Evolutionary conservation across 129 eudicot species (phyloP), one percentile per base, ranked within the genome.

Genomic region (Pulicaria dysenterica): DNA sequence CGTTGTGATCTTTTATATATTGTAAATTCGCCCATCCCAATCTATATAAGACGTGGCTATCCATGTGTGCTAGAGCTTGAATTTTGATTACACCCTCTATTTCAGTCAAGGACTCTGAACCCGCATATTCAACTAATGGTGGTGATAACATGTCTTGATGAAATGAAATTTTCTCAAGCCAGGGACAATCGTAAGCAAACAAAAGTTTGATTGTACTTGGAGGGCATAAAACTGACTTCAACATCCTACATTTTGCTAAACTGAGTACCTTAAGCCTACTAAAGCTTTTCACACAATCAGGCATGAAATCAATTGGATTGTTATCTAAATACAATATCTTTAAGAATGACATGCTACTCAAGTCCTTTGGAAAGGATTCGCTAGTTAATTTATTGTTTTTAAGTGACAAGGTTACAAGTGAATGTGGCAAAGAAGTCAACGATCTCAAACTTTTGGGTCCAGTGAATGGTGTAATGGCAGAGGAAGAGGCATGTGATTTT

Each of bases 221-320:
- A 19, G 58, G 44, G 50, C 64, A 36, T 40, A 36, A 4, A 9
- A 73, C 53, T 6, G 78, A 48, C 39, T 73, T 54, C 16, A 62
- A 40, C 51, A 12, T 7, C 10, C 14, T 12, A 31, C 79, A 74
- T 19, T 1, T 0, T 4, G 7, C 13, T 3, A 74, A 39, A 7
- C 9, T 31, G 6, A 68, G 60, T 1, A 5, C 5, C 46, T 69
- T 7, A 34, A 78, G 77, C 19, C 7, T 63, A 4, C 49, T 12
- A 51, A 70, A 73, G 19, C 36, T 24, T 42, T 50, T 72, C n/a
- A 70, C 9, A 13, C 63, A 58, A 11, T 41, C 72, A 41, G 82
- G 82, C 6, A 78, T 24, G 50, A 66, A 40, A 13, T 45, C 9
- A 39, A 78, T 56, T 45, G 50, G 78, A 49, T 79, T 79, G 4